These are phyloP conservation scores for Auxenochlorella pyrenoidosa DNA, from an alignment of 139 green algal genomes.

Conservation along the genomic window DNA sequence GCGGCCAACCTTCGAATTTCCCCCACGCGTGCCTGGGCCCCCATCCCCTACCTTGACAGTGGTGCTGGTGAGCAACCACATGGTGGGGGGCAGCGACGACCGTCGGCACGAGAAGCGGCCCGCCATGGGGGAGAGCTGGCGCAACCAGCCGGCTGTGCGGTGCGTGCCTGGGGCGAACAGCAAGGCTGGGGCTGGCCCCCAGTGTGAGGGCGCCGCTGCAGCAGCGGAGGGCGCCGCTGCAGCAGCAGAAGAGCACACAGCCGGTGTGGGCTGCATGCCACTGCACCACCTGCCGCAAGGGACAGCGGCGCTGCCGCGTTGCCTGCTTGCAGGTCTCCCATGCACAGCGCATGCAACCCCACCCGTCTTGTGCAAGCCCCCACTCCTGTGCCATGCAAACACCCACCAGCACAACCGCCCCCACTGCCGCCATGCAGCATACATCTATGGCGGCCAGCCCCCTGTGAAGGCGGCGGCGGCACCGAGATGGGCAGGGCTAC, in stretches of 20 bases:
- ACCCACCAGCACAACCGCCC: neutral
- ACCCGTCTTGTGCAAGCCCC: no score
- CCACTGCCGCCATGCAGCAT: neutral
- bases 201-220: no score
- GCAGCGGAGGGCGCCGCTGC: no score
- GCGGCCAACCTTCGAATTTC: neutral
- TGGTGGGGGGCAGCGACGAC: slow-evolving; percentile 37
- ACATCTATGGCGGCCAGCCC: slow-evolving; percentile 1
- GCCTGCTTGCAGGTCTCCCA: no score
- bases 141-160: slow-evolving; percentile 17
- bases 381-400: neutral
- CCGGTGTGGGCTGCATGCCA: neutral
- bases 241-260: neutral
- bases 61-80: slow-evolving; percentile 47
- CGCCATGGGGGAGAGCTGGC: slow-evolving; percentile 50
- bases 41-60: neutral
- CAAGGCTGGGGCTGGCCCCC: no score
- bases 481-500: neutral
- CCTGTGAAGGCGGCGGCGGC: neutral
- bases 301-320: no score
- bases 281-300: no score
- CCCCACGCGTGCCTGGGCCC: neutral
- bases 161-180: no score
- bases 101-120: slow-evolving; percentile 38
- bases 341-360: no score